Base-by-base conservation (phyloP, 139 green algal species). In the Deuterostichococcus epilithicus region DNA sequence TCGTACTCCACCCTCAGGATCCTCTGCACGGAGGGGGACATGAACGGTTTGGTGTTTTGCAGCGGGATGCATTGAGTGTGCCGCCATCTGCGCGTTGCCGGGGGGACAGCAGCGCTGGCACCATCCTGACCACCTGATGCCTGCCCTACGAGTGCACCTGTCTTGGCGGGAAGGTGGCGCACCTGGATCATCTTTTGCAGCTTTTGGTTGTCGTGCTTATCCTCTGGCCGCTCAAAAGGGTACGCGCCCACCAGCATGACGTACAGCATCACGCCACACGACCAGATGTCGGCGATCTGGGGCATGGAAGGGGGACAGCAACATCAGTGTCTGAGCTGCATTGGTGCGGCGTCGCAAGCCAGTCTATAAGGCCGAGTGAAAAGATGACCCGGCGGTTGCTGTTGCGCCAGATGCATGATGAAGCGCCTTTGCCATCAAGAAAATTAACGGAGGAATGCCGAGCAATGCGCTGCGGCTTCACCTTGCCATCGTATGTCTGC, bases 181-280 rank as follows among this genome's bases (percentile, higher is more conserved):
- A 78, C 79, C 89, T 84, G 79, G 23, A 84, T 99, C 81, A 88
- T 87, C 44, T 83, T 83, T 67, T 87, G 91, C 79, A 95, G 87
- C 83, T 94, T 94, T 75, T 94, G 88, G 67, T 88, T 88, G 85
- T 97, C 92, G 65, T 92, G 85, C 79, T 89, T 88, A 85, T 97
- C 93, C 81, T 96, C 92, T 34, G 93, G 91, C 72, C 92, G 86
- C 91, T 99, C 96, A 79, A 99, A 99, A 5, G 96, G 96, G 79
- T 99, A 99, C 5, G 90, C 90, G 5, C 84, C 86, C n/a, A 88
- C 77, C 59, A 96, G 80, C 96, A 99, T 99, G 26, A 99, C 95
- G 80, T 97, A 99, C 76, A 99, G 87, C 86, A 97, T 98, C 26
- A 99, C 96, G 1, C 96, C 96, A 82, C 92, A 97, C 1, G 88